Percentiles rank a stretch among this genome's conserved stretches.
Conservation (phyloP, 306 rosid species). For the Betula pendula region DNA sequence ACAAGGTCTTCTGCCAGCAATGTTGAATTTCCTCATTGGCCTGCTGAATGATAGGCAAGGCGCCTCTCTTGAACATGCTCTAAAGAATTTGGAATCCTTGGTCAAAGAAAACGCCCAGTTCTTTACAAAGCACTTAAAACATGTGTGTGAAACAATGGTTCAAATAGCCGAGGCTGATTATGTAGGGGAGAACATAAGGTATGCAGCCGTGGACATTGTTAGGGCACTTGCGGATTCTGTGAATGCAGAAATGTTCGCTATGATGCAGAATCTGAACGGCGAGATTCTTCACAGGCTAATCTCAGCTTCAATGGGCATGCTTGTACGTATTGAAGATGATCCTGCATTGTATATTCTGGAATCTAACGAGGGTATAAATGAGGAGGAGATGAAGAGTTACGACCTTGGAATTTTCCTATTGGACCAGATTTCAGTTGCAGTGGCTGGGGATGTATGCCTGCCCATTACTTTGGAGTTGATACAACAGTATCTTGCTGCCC, state of each 20-base stretch:
- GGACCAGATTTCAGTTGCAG: neutral
- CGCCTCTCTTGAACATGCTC: neutral
- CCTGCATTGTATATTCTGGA: constrained; percentile 18
- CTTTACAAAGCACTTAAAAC: neutral
- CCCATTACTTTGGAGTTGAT: constrained; percentile 8
- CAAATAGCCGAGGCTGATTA: neutral
- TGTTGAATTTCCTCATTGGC: neutral
- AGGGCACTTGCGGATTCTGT: neutral
- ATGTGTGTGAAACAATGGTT: constrained; percentile 19
- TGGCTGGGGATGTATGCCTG: neutral
- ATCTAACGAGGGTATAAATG: rapidly evolving
- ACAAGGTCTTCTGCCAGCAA: neutral
- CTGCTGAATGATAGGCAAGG: neutral
- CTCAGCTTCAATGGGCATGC: constrained; percentile 8
- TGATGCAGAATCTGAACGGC: neutral
- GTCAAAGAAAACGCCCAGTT: neutral
- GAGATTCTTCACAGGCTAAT: neutral
- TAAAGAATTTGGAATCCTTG: neutral
- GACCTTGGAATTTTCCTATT: neutral
- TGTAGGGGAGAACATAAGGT: neutral
- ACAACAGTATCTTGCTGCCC: neutral
- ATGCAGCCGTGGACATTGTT: constrained; percentile 7
- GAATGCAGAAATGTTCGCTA: neutral
- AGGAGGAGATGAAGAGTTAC: neutral
- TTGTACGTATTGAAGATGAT: constrained; percentile 8